A percentile compares a stretch with the other conserved stretches of the same genome.
These are phyloP conservation scores for Peniophora sp. DNA, from an alignment of 1,284 basidiomycete species.

Conservation along the genomic window DNA sequence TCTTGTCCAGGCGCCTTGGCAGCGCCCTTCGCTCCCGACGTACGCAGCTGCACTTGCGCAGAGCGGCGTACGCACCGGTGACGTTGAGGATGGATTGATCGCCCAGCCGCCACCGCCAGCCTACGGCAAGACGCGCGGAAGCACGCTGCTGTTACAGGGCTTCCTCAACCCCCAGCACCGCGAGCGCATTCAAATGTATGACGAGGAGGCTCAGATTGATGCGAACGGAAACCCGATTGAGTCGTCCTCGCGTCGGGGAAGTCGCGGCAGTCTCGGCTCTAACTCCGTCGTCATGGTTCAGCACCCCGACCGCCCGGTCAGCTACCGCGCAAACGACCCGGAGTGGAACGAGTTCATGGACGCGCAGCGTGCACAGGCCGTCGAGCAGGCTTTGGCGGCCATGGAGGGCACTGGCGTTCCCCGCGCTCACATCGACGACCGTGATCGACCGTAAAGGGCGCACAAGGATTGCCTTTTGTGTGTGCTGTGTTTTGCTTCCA, in stretches of 20 bases:
- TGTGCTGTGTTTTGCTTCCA: background rate
- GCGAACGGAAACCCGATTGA: conserved; percentile 9
- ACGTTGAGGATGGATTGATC: conserved; percentile 62
- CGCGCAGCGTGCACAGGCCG: conserved; percentile 39
- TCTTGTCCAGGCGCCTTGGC: conserved; percentile 41
- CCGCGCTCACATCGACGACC: background rate
- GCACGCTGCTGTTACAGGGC: conserved; percentile 51
- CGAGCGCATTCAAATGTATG: conserved; percentile 23
- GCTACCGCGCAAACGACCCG: conserved; percentile 46
- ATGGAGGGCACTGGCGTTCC: conserved; percentile 30
- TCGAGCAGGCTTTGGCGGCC: conserved; percentile 49
- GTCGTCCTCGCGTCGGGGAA: too few relatives aligned
- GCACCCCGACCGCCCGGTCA: conserved; percentile 31
- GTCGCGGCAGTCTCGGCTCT: conserved; percentile 4
- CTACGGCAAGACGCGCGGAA: conserved; percentile 65
- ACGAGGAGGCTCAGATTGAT: conserved; percentile 17
- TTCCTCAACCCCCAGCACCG: conserved; percentile 41
- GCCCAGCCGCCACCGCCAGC: conserved; percentile 62
- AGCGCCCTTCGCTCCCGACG: conserved; percentile 59
- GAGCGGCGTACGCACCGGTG: conserved; percentile 62
- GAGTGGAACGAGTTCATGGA: conserved; percentile 50
- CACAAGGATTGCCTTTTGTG: background rate
- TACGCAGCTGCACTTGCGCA: conserved; percentile 64
- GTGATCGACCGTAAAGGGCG: background rate
- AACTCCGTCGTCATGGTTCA: conserved; percentile 1